Percentiles rank a stretch among this genome's conserved stretches.
Evolutionary conservation across 1,284 basidiomycete species (phyloP).

Genomic region (Ustilago loliicola): DNA sequence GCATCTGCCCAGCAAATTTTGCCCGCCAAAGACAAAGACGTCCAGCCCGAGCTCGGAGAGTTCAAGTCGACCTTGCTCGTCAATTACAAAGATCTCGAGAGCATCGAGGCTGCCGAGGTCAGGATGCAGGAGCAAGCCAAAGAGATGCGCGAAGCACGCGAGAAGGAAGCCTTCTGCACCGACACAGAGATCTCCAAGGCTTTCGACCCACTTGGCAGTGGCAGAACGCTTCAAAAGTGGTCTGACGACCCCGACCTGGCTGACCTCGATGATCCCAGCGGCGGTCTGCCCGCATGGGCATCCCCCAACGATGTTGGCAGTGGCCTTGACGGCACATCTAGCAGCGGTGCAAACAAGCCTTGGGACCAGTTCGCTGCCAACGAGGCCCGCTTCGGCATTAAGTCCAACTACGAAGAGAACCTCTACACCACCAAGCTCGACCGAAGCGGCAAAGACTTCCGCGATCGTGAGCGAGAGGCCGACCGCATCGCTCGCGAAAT

Average conservation of each 20-base stretch:
- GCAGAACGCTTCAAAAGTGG: conserved; percentile 61
- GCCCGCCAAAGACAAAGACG: conserved; percentile 27
- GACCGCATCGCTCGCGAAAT: conserved; percentile 92
- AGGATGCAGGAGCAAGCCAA: conserved; percentile 55
- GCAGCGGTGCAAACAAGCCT: conserved; percentile 53
- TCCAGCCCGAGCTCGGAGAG: conserved; percentile 43
- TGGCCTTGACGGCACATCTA: conserved; percentile 23
- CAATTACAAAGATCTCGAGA: conserved; percentile 58
- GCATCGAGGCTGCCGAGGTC: conserved; percentile 54
- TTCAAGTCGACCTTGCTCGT: conserved; percentile 54
- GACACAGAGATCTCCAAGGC: conserved; percentile 64
- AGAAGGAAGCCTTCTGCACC: conserved; percentile 62
- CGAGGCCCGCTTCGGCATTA: conserved; percentile 91
- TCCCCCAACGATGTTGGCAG: conserved; percentile 16
- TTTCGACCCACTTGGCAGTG: conserved; percentile 54
- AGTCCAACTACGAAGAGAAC: conserved; percentile 91
- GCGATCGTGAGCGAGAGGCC: conserved; percentile 88
- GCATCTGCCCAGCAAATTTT: conserved; percentile 57
- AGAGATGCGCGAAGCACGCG: conserved; percentile 48
- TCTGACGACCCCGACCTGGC: conserved; percentile 57
- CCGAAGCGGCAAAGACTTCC: conserved; percentile 84
- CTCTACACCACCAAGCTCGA: conserved; percentile 95
- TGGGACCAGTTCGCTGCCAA: conserved; percentile 99
- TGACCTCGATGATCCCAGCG: conserved; percentile 39
- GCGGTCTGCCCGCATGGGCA: conserved; percentile 45